These are phyloP conservation scores for Lepidium sativum DNA, from an alignment of 345 rosid genomes.

Conservation along the genomic window DNA sequence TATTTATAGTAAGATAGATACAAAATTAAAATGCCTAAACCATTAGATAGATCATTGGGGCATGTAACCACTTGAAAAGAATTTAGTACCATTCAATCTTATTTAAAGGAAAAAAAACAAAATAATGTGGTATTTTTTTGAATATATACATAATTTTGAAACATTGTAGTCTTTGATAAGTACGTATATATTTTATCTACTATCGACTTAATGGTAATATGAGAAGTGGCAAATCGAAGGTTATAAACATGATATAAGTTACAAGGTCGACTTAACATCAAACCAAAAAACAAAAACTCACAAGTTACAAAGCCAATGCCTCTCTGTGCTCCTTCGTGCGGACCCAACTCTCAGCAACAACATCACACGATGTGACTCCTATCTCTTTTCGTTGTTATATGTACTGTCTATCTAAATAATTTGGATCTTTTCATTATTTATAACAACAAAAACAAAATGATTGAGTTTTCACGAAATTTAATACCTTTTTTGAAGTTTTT, in stretches of 20 bases:
- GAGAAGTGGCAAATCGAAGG: slow-evolving; percentile 25
- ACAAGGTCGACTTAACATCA: background rate
- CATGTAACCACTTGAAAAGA: too few species aligned
- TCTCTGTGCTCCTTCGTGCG: background rate
- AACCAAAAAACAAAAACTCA: too few species aligned
- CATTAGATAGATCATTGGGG: too few species aligned
- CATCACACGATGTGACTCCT: slow-evolving; percentile 19
- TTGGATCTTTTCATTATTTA: background rate
- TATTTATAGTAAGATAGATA: too few species aligned
- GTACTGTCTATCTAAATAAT: background rate
- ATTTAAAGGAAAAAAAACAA: background rate
- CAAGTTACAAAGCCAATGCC: background rate
- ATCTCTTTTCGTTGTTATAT: slow-evolving; percentile 5
- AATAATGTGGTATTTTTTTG: background rate
- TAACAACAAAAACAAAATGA: background rate
- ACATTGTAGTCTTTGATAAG: background rate
- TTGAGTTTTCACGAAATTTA: background rate
- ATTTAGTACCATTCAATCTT: too few species aligned
- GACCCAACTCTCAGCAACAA: slow-evolving; percentile 22
- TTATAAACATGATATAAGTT: slow-evolving; percentile 10
- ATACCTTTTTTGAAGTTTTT: too few species aligned
- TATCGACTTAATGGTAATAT: slow-evolving; percentile 8
- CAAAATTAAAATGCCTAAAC: too few species aligned
- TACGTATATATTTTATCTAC: background rate
- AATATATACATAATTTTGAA: background rate